Evolutionary conservation across 202 grass and related monocot genomes (phyloP).

Genomic region (Musa balbisiana): DNA sequence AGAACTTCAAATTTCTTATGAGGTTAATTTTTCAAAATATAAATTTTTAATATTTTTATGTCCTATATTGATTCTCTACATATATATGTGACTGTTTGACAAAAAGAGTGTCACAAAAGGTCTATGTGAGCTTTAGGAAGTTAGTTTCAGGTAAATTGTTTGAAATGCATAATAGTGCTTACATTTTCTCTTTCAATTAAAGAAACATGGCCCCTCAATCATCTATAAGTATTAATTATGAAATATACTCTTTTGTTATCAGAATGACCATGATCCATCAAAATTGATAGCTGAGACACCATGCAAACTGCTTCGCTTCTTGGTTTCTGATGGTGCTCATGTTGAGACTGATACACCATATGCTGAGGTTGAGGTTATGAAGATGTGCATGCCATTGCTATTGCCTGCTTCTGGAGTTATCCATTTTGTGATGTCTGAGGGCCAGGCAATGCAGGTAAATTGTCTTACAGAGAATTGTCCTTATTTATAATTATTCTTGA

Average conservation of each 20-base stretch:
- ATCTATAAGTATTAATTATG: background rate
- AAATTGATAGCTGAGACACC: conserved; percentile 95
- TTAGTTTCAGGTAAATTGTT: background rate
- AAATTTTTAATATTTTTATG: too few relatives aligned
- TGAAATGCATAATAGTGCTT: background rate
- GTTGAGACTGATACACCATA: conserved; percentile 88
- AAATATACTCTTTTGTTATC: conserved; percentile 25
- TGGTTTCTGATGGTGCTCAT: conserved; percentile 86
- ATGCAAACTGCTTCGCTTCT: conserved; percentile 95
- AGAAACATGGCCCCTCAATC: background rate
- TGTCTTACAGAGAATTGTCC: background rate
- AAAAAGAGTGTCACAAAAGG: background rate
- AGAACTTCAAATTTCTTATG: too few relatives aligned
- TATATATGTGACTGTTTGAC: background rate
- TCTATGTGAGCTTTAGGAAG: too few relatives aligned
- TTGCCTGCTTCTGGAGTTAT: conserved; percentile 88
- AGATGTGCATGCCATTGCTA: conserved; percentile 99
- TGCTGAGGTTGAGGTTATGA: conserved; percentile 98
- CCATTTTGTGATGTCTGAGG: conserved; percentile 88
- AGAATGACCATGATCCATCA: conserved; percentile 99
- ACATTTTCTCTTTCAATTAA: background rate
- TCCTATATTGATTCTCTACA: too few relatives aligned
- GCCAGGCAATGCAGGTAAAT: conserved; percentile 92
- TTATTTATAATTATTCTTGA: background rate
- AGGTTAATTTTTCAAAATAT: too few relatives aligned